Base-by-base conservation (phyloP, 2,329 filamentous ascomycete species). In the Fusarium luffae region DNA sequence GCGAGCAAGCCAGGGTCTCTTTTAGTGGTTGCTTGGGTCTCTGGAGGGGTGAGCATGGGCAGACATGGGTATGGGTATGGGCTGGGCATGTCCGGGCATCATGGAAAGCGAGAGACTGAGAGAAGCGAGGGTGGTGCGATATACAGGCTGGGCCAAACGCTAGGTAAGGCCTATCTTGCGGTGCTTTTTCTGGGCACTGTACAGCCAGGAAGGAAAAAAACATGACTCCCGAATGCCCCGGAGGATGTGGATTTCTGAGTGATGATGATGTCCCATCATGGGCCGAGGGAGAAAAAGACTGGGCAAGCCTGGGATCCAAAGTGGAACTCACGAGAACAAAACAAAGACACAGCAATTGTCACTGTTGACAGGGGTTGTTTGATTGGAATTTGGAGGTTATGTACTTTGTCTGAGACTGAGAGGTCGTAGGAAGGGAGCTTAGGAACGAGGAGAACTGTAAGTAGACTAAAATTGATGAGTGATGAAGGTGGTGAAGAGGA, bases 261-360 rank as follows among this genome's bases (percentile, higher is more conserved):
- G 51, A 69, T 67, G 49, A 56, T 63, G 47, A 67, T 70, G 58
- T 63, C 67, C 67, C 62, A 70, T 30, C 44, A 40, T 41, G 47
- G 50, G 40, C 56, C 40, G 63, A 63, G 66, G 62, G 67, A 47
- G 66, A 43, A 46, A 50, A 46, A 43, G 51, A 42, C 62, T 65
- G 41, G 52, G 46, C 43, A 64, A n/a, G 34, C 30, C 23, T 41
- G 48, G 34, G 42, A 48, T 44, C 13, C 28, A 16, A 52, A 63
- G 63, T 70, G 68, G 68, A 52, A 70, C 68, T 70, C 49, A 68
- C 67, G 32, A 30, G 40, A 67, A 47, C 67, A 70, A 70, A 68
- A 70, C 49, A 64, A 59, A 69, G 59, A 54, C 67, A 59, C 48
- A 49, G 46, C 43, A 54, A 50, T 64, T 64, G 47, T 64, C 67